These are phyloP conservation scores for Diospyros lotus DNA, from an alignment of 148 eudicot species.

Conservation along the genomic window DNA sequence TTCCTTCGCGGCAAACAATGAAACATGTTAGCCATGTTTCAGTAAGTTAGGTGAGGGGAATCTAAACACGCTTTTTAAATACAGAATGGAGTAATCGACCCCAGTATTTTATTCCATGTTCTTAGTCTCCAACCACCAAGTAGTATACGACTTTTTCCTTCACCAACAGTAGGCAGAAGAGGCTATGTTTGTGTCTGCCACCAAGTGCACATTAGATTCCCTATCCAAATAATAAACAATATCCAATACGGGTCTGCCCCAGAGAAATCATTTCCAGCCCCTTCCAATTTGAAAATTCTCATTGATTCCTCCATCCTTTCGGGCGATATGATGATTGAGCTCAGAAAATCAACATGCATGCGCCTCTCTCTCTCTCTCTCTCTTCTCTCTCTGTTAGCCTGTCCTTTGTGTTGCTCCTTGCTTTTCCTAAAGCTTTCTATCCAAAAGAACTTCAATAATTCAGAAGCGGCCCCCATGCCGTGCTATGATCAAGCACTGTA, in stretches of 20 bases:
- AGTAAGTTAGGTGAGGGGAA: conserved; percentile 15
- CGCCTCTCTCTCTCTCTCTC: neutral
- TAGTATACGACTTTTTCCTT: conserved; percentile 5
- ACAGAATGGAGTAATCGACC: neutral
- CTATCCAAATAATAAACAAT: conserved; percentile 14
- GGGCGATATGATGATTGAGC: neutral
- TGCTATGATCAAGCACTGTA: neutral
- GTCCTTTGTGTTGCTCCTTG: neutral
- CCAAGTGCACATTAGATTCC: conserved; percentile 32
- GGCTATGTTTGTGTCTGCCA: conserved; percentile 25
- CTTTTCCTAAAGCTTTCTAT: neutral
- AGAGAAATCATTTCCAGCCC: neutral
- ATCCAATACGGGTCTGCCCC: neutral
- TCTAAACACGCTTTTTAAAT: neutral
- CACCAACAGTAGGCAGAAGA: neutral
- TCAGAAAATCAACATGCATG: neutral
- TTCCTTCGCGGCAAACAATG: neutral
- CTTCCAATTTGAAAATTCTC: neutral
- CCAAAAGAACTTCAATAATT: conserved; percentile 4
- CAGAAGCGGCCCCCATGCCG: neutral
- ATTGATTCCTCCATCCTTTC: neutral
- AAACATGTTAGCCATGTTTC: neutral
- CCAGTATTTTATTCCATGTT: neutral
- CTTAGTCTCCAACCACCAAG: conserved; percentile 13
- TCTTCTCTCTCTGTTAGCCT: conserved; percentile 2